Base-by-base conservation (phyloP, 176 grass and related monocot species). In the Oryza rufipogon region DNA sequence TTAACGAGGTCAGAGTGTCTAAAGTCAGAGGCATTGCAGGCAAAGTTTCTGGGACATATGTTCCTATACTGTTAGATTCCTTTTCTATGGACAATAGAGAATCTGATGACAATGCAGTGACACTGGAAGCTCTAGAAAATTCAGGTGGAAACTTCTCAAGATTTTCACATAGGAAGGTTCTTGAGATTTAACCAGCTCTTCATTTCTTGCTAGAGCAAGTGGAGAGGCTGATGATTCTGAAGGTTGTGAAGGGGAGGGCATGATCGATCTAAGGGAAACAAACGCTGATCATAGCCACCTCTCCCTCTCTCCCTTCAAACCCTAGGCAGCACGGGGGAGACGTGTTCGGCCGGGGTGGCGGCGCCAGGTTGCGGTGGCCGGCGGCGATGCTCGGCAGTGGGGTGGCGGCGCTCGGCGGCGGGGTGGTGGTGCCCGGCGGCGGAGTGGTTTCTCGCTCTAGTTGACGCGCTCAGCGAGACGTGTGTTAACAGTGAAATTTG, bases 241-340 rank as follows among this genome's bases (percentile, higher is more conserved):
- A 86, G 60, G 66, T 78, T 74, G 34, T 71, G 80, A 70, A 76
- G 48, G 58, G 64, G 75, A 88, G 7, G 54, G 90, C 20, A 85
- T 54, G 9, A 78, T 81, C 73, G 79, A 70, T 82, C 58, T 82
- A 82, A 86, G 88, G 67, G 83, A 72, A 82, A 90, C 64, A 72
- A 82, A 90, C 64, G 38, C 41, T 82, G 73, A 90, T 86, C 36
- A 66, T 54, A 73, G 26, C 26, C 26, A 26, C 26, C 26, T 26
- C 26, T 26, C 26, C 26, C 26, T 26, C 26, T 26, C 26, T 26
- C 26, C 26, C 26, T 26, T 26, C 26, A 26, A 26, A 26, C 26
- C 26, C 26, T 26, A 26, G 26, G 26, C 26, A 26, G 26, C 26
- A 26, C 26, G 26, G 26, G 26, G 26, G 26, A 26, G 26, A 26